Percentiles rank a stretch among this genome's conserved stretches.
phyloP scores from a whole-genome alignment of 2,329 filamentous ascomycete genomes.

The Fusarium setosum region DNA sequence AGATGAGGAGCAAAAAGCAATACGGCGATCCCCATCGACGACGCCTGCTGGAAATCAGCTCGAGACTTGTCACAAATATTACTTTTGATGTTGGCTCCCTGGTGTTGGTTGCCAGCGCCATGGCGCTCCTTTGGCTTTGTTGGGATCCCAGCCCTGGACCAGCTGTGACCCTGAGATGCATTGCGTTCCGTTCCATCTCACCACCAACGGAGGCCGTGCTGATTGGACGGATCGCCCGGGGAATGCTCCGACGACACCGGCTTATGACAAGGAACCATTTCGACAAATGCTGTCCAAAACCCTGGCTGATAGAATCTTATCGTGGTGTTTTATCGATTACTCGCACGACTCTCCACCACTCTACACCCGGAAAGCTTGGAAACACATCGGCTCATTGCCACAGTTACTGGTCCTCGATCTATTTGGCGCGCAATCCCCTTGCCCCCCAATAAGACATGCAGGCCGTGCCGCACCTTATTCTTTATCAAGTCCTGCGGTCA shows the following conservation, averaged over 20 bases:
- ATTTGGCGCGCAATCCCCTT: background rate
- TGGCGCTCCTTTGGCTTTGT: conserved; percentile 17
- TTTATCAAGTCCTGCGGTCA: background rate
- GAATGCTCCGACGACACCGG: background rate
- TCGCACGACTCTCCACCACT: too few species aligned
- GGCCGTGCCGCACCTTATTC: background rate
- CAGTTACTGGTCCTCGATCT: too few species aligned
- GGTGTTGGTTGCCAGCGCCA: conserved; percentile 17
- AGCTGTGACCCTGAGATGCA: background rate
- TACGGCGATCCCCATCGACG: background rate
- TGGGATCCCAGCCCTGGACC: background rate
- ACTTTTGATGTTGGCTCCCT: conserved; percentile 1
- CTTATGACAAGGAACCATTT: background rate
- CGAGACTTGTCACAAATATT: conserved; percentile 5
- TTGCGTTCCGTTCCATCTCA: conserved; percentile 19
- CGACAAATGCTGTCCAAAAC: conserved; percentile 1
- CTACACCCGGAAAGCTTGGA: too few species aligned
- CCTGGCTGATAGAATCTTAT: background rate
- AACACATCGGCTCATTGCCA: too few species aligned
- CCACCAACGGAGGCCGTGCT: background rate
- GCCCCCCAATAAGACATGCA: background rate
- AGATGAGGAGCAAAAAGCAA: conserved; percentile 9
- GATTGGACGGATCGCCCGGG: conserved; percentile 2
- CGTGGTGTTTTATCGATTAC: background rate
- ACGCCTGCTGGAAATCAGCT: background rate